Evolutionary conservation across 2,329 filamentous ascomycete species (phyloP).

Genomic region (Trichophyton simii): DNA sequence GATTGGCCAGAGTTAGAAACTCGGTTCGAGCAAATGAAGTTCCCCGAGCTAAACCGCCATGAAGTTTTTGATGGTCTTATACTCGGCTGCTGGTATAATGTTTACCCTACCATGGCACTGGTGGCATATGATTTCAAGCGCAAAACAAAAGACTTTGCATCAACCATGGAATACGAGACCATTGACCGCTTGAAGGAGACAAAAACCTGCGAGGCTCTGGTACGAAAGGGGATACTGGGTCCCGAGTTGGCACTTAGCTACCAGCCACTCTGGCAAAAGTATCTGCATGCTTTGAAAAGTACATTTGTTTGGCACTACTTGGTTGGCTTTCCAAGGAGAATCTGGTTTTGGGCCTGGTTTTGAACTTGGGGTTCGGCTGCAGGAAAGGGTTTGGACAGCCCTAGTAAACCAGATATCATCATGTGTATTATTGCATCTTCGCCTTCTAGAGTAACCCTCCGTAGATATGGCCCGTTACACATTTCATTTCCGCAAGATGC

Average conservation of each 20-base stretch:
- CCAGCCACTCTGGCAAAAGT: slow-evolving; percentile 8
- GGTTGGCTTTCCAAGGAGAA: background rate
- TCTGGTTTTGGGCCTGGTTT: background rate
- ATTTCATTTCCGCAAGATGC: too few species aligned
- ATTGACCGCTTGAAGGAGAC: slow-evolving; percentile 7
- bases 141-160: slow-evolving; percentile 13
- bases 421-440: too few species aligned
- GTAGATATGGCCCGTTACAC: too few species aligned
- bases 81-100: slow-evolving; percentile 15
- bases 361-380: background rate
- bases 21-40: slow-evolving; percentile 14
- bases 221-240: slow-evolving; percentile 8
- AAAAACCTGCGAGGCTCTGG: slow-evolving; percentile 7
- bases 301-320: background rate
- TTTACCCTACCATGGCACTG: slow-evolving; percentile 17
- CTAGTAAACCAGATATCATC: too few species aligned
- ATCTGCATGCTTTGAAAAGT: slow-evolving; percentile 4
- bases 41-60: slow-evolving; percentile 14
- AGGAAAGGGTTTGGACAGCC: background rate
- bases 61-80: slow-evolving; percentile 14
- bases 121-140: slow-evolving; percentile 15
- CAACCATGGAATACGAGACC: slow-evolving; percentile 9
- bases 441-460: too few species aligned
- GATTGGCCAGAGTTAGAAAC: slow-evolving; percentile 1
- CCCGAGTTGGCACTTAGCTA: slow-evolving; percentile 8